Evolutionary conservation across 805 yeast genomes (phyloP), one percentile per base, ranked within the genome.

Genomic region (Candida namnaoensis): DNA sequence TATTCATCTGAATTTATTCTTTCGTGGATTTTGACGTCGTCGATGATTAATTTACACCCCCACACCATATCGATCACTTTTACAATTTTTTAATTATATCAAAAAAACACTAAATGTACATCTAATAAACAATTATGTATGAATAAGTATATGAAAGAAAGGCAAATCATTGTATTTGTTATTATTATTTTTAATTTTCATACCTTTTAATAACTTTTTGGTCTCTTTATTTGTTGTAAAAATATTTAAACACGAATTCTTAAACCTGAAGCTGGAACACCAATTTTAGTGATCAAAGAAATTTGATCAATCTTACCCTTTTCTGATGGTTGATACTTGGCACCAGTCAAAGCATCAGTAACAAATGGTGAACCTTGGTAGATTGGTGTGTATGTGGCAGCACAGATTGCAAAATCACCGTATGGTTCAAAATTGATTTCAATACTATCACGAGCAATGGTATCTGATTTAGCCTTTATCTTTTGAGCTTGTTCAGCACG

Each of bases 391-490:
- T 73, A 76, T 15, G 95, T 79, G 13, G 82, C 73, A 14, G 95
- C 85, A 69, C 98, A 93, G 44, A 93, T 80, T 39, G 84, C 93
- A 61, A 90, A 90, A 43, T 85, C 88, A 3, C 95, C 91, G 60
- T 80, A 84, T 42, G 90, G 95, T 59, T 93, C 96, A 58, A 88
- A 93, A 58, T 91, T 95, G 52, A 90, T 78, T 57, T 88, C 93
- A 47, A 90, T 71, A 4, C 93, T 88, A 65, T 95, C 98, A 41
- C 80, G 77, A 2, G 95, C 84, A 47, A 82, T 66, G 1, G 83
- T 64, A 52, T 90, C 97, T 12, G 96, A 80, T 54, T 77, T 81
- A 24, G 79, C 70, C 65, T 86, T 87, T 52, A 90, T 75, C 65
- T 85, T 88, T 47, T 72, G 77, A 5, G 96, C 97, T 61, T 83